Percentiles rank a stretch among this genome's conserved stretches.
phyloP scores from a whole-genome alignment of 1,284 basidiomycete genomes.

The Neolentinus lepideus region DNA sequence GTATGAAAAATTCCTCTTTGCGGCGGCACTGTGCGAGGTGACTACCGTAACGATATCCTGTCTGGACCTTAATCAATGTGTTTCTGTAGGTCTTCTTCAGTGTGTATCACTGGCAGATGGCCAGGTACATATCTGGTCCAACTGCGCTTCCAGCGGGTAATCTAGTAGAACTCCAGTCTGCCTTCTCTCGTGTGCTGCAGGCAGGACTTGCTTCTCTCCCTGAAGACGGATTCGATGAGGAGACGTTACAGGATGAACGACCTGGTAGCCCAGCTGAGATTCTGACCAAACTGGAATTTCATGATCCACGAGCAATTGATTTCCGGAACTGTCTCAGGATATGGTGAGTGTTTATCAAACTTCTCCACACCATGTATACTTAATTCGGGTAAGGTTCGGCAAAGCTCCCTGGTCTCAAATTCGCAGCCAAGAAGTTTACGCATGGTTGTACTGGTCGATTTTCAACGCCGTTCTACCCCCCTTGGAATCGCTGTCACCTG shows the following conservation, averaged over 20 bases:
- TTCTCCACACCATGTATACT: neutral
- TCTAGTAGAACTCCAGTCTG: slow-evolving; percentile 46
- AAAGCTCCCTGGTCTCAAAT: slow-evolving; percentile 72
- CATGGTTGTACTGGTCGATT: slow-evolving; percentile 84
- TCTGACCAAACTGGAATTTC: slow-evolving; percentile 44
- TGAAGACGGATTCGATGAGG: slow-evolving; percentile 47
- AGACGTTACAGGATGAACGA: slow-evolving; percentile 39
- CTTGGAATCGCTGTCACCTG: slow-evolving; percentile 35
- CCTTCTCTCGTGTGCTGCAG: slow-evolving; percentile 55
- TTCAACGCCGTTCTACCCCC: slow-evolving; percentile 60
- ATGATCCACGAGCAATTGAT: slow-evolving; percentile 71
- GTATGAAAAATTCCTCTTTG: slow-evolving; percentile 32
- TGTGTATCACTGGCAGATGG: slow-evolving; percentile 58
- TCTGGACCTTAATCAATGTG: neutral
- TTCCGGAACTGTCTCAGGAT: slow-evolving; percentile 67
- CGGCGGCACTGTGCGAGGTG: slow-evolving; percentile 54
- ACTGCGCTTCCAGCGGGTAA: slow-evolving; percentile 40
- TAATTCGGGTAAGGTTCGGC: slow-evolving; percentile 47
- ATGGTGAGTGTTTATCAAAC: slow-evolving; percentile 29
- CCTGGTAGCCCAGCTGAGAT: slow-evolving; percentile 57
- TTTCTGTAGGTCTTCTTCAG: slow-evolving; percentile 70
- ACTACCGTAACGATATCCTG: slow-evolving; percentile 8
- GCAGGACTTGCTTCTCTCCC: slow-evolving; percentile 52
- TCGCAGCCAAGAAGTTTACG: slow-evolving; percentile 53
- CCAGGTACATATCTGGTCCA: slow-evolving; percentile 43